Evolutionary conservation across 345 rosid species (phyloP).

Genomic region (Hirschfeldia incana): DNA sequence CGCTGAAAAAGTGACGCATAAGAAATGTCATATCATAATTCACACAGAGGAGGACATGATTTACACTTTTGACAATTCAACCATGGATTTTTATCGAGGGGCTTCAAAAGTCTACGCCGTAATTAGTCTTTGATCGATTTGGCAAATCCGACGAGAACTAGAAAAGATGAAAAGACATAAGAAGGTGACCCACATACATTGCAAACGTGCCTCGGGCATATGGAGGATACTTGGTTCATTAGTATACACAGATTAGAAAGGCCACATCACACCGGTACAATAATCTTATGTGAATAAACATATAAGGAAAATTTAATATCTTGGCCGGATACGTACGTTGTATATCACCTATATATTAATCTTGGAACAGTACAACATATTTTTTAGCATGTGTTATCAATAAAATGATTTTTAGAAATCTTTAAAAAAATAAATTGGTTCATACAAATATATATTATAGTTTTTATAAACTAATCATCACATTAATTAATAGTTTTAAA

Average conservation of each 20-base stretch:
- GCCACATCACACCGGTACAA: background rate
- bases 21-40: background rate
- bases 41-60: background rate
- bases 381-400: no score
- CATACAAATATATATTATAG: no score
- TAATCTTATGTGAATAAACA: background rate
- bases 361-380: no score
- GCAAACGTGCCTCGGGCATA: conserved; percentile 22
- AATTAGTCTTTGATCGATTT: background rate
- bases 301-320: background rate
- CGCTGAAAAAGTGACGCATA: background rate
- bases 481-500: no score
- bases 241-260: conserved; percentile 21
- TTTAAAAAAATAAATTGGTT: no score
- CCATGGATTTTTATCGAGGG: background rate
- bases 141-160: background rate
- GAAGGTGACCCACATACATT: conserved; percentile 18
- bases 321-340: background rate
- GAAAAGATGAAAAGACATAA: conserved; percentile 5
- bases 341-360: no score
- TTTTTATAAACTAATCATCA: no score
- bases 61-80: background rate
- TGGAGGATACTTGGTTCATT: conserved; percentile 38
- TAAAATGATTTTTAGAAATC: no score
- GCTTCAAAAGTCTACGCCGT: background rate